Percentiles rank a stretch among this genome's conserved stretches.
These are phyloP conservation scores for Thraustotheca clavata DNA, from an alignment of 352 stramenopile species.

Conservation along the genomic window DNA sequence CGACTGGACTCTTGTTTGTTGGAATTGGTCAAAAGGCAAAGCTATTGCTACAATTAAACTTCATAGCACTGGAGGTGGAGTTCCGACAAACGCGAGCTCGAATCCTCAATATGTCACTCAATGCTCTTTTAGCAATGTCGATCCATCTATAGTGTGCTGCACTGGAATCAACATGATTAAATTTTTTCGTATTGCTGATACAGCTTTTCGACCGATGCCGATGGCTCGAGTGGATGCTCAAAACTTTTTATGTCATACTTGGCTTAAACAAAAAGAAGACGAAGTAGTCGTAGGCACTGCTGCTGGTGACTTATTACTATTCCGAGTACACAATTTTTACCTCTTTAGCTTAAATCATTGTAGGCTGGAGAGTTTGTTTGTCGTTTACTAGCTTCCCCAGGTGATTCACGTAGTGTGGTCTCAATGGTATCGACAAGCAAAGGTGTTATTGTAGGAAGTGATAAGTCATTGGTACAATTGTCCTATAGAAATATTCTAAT, in stretches of 20 bases:
- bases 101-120: constrained; percentile 42
- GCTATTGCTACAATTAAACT: constrained; percentile 68
- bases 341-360: background rate
- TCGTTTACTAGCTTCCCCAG: constrained; percentile 43
- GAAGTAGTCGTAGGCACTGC: constrained; percentile 79
- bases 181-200: constrained; percentile 88
- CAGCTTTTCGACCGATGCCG: constrained; percentile 74
- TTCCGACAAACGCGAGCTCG: background rate
- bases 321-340: constrained; percentile 27
- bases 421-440: constrained; percentile 61
- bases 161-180: constrained; percentile 71
- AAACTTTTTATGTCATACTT: constrained; percentile 77
- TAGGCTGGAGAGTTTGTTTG: constrained; percentile 57
- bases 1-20: constrained; percentile 86
- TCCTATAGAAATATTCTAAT: constrained; percentile 32
- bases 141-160: constrained; percentile 82
- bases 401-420: constrained; percentile 38
- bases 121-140: constrained; percentile 83
- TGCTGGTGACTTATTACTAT: constrained; percentile 80
- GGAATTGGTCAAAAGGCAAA: constrained; percentile 91
- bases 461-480: constrained; percentile 58
- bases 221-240: constrained; percentile 60
- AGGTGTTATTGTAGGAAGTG: constrained; percentile 66
- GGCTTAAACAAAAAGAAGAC: constrained; percentile 87
- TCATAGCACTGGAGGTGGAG: constrained; percentile 29